Conservation (phyloP, 352 stramenopile species). For the Achlya hypogyna region DNA sequence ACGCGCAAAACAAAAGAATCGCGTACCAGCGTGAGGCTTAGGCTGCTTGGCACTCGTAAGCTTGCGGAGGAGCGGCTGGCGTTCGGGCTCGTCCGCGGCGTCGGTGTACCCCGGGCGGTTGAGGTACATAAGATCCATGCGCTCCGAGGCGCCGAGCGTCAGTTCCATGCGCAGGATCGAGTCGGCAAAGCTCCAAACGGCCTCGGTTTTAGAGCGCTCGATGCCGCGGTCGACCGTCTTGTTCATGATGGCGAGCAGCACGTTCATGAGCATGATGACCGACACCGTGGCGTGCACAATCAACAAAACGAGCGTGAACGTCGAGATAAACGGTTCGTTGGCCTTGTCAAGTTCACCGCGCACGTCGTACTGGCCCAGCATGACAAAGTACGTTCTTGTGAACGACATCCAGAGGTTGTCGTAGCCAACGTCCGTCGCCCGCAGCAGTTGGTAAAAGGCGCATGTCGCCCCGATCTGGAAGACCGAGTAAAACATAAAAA, state of each 20-base stretch:
- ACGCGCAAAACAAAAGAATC: neutral
- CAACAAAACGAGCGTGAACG: neutral
- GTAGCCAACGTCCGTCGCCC: neutral
- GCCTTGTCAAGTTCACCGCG: neutral
- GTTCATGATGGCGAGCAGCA: conserved; percentile 18
- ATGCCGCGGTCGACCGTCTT: conserved; percentile 14
- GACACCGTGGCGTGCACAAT: conserved; percentile 9
- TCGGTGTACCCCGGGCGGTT: neutral
- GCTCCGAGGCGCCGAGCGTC: neutral
- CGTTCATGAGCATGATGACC: conserved; percentile 9
- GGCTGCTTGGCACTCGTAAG: conserved; percentile 4
- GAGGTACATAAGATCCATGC: neutral
- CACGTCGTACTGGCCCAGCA: conserved; percentile 15
- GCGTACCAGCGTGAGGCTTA: neutral
- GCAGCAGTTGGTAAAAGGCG: conserved; percentile 12
- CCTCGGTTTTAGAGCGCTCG: conserved; percentile 10
- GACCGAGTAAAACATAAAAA: neutral
- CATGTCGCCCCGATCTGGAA: conserved; percentile 7
- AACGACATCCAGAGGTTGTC: conserved; percentile 4
- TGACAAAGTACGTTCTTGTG: conserved; percentile 16
- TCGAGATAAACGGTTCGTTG: neutral
- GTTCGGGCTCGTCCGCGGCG: neutral
- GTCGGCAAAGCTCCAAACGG: conserved; percentile 12
- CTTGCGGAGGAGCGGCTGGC: neutral
- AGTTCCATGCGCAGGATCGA: conserved; percentile 19